phyloP scores from a whole-genome alignment of 768 basidiomycete genomes.

The Cystobasidium ongulense region DNA sequence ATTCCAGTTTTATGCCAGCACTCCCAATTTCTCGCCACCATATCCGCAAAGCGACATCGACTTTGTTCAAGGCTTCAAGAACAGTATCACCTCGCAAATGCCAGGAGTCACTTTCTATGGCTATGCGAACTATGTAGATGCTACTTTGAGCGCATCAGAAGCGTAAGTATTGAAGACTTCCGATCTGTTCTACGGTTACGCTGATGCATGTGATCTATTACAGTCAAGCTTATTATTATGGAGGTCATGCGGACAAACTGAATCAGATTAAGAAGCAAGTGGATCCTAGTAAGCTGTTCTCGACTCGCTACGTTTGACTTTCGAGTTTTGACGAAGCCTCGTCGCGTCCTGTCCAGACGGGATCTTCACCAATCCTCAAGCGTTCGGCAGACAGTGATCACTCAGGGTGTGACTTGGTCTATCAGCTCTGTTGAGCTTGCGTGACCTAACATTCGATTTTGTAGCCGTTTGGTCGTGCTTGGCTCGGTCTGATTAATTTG shows the following conservation, averaged over 20 bases:
- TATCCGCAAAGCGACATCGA: neutral
- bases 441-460: too few relatives aligned
- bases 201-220: neutral
- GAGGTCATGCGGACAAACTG: neutral
- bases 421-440: neutral
- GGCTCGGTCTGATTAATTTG: too few relatives aligned
- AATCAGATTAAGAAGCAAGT: neutral
- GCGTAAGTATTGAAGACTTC: neutral
- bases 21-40: neutral
- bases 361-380: slow-evolving; percentile 4
- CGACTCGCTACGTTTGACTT: too few relatives aligned
- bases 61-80: slow-evolving; percentile 3
- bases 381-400: neutral
- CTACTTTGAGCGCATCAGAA: neutral
- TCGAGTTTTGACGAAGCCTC: too few relatives aligned
- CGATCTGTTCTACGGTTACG: neutral
- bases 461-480: too few relatives aligned
- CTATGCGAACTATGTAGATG: neutral
- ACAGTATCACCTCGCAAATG: neutral
- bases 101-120: neutral
- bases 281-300: neutral
- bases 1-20: slow-evolving; percentile 1
- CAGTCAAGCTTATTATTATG: neutral
- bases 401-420: neutral
- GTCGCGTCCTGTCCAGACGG: neutral